Evolutionary conservation across 2,329 filamentous ascomycete species (phyloP), one percentile per base, ranked within the genome.

Genomic region (Diaporthe caulivora): DNA sequence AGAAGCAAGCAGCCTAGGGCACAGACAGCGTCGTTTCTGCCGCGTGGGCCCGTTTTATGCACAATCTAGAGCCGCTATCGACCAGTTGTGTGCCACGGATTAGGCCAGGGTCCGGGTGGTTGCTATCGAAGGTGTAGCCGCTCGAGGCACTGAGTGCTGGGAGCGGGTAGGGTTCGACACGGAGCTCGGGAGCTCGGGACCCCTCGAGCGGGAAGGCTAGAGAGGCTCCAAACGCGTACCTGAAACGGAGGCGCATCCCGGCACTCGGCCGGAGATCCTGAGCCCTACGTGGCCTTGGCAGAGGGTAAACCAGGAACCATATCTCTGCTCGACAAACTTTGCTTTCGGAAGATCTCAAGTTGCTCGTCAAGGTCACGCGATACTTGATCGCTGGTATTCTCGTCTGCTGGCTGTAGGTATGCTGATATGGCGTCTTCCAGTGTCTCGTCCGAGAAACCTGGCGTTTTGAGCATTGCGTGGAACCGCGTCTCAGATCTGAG

Each of bases 401-500:
- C 78, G 34, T 76, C 73, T 4, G 69, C 74, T 4, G 82, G 81
- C 44, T 83, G 78, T 73, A 83, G 82, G 60, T 91, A 85, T 8
- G 85, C 82, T 4, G 86, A 79, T 31, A 90, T 84, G 17, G 88
- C 89, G 57, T 83, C 80, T 75, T 90, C 86, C 42, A 92, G 79
- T 2, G 84, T 80, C 21, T 86, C 83, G 6, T 80, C 77, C 0
- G 87, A 82, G 70, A 91, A 85, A 0, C 89, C 89, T 3, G 84
- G 83, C 13, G 84, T 79, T 49, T 81, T 80, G 29, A 90, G 80
- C 79, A 88, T 83, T 54, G 82, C 81, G 67, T 81, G 80, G 69
- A 91, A 86, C 73, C 83, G 81, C 18, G 84, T 85, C n/a, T 83
- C 78, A 3, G 79, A 78, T 10, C 81, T 78, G 26, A 85, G 73